Conservation (phyloP, 495 filamentous ascomycete genomes). For the Penicillium fimorum region DNA sequence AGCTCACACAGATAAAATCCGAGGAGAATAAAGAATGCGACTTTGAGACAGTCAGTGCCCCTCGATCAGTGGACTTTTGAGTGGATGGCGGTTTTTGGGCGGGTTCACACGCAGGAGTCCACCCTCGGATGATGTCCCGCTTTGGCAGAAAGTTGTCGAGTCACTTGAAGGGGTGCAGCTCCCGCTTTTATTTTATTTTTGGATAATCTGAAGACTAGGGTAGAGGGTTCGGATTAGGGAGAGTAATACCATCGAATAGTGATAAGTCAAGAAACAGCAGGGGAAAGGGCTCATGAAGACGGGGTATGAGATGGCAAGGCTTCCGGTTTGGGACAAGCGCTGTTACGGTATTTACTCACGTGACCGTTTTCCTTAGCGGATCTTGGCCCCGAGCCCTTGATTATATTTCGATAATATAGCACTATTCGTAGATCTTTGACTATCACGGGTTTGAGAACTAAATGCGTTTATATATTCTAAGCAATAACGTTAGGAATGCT, state of each 20-base stretch:
- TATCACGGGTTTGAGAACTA: not conserved
- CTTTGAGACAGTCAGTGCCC: constrained; percentile 37
- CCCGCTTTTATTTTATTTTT: constrained; percentile 9
- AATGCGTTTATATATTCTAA: too few relatives aligned
- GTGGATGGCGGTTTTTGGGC: constrained; percentile 38
- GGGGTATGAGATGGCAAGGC: constrained; percentile 18
- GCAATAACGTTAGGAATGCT: not conserved
- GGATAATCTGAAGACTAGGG: not conserved
- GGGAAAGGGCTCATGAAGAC: constrained; percentile 15
- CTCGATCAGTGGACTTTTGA: constrained; percentile 43
- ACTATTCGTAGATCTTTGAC: not conserved
- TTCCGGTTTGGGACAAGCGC: constrained; percentile 26
- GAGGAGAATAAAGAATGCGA: constrained; percentile 40
- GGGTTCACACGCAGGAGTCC: constrained; percentile 33
- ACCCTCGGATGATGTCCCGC: constrained; percentile 49
- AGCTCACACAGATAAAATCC: constrained; percentile 40
- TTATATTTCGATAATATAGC: not conserved
- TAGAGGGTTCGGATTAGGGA: not conserved
- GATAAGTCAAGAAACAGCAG: constrained; percentile 7
- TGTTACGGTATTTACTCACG: constrained; percentile 30
- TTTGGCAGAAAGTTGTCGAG: constrained; percentile 25
- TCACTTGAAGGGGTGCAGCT: constrained; percentile 14
- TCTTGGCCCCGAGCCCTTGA: not conserved
- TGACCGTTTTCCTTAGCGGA: constrained; percentile 11
- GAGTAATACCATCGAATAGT: constrained; percentile 1